Evolutionary conservation across 495 filamentous ascomycete genomes (phyloP), one percentile per base, ranked within the genome.

Genomic region (Podospora australis): DNA sequence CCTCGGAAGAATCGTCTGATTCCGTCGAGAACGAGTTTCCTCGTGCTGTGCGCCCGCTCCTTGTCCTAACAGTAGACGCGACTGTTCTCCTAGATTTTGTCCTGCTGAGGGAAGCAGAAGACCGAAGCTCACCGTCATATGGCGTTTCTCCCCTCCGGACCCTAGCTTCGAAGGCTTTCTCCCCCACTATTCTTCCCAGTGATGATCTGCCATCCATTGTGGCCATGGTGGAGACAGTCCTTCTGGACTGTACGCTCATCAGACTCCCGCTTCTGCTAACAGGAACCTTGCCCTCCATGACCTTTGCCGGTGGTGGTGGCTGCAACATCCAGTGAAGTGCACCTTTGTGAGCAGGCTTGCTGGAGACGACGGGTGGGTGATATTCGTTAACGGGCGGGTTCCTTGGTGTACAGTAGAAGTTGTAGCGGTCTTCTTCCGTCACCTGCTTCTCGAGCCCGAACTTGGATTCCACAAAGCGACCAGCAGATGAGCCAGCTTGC

Each of bases 271-370:
- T 81, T 40, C 78, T 65, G 52, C 74, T 74, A 44, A 73, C 70
- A 7, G 69, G 70, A 13, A 81, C 72, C 60, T 90, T 91, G 49
- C 88, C 88, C 54, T 82, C 84, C 90, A 96, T 96, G 39, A 96
- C 69, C 56, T 79, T 85, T 14, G 89, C 87, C 41, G 77, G 78
- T 29, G 90, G 90, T 2, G 88, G 88, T 2, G 89, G 90, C 63
- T 91, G 86, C 25, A 95, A 70, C 88, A 96, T 92, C 90, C 90
- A 96, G 56, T 70, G 69, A n/a, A 81, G 82, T 44, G 83, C 86
- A 20, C 79, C 79, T 42, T 72, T 75, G 59, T 81, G 78, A 14
- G 72, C 66, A 6, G 87, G 84, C 35, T 72, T 78, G 50, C 80
- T 82, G 61, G 86, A 86, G 42, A 94, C 88, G 44, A 91, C 83